Evolutionary conservation across 805 yeast species (phyloP).

Genomic region (Kregervanrija delftensis): DNA sequence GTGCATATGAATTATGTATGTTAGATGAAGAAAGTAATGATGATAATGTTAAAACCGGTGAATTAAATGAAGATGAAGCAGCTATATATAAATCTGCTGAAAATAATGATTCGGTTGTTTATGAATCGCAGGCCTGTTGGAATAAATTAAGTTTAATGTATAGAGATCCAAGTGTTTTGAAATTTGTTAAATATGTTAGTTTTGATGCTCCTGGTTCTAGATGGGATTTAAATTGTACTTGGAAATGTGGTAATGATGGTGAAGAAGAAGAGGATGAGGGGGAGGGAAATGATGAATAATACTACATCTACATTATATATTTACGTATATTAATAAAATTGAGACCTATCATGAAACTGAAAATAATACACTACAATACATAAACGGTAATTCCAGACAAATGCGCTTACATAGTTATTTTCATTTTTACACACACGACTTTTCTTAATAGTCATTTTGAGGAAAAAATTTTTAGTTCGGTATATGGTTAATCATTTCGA

Average conservation of each 20-base stretch:
- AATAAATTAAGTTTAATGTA: constrained; percentile 70
- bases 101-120: constrained; percentile 69
- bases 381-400: too few relatives aligned
- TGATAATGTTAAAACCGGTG: constrained; percentile 22
- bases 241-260: constrained; percentile 48
- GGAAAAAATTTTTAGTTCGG: too few relatives aligned
- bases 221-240: constrained; percentile 82
- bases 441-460: too few relatives aligned
- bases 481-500: too few relatives aligned
- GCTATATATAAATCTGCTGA: constrained; percentile 68
- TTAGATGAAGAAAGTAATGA: constrained; percentile 41
- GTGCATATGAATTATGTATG: constrained; percentile 94
- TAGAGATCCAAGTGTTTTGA: constrained; percentile 80
- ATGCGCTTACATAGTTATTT: too few relatives aligned
- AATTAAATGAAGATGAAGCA: constrained; percentile 58
- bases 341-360: too few relatives aligned
- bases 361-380: too few relatives aligned
- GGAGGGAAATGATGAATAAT: too few relatives aligned
- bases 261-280: too few relatives aligned
- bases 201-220: constrained; percentile 82
- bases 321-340: too few relatives aligned
- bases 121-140: constrained; percentile 78
- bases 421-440: too few relatives aligned
- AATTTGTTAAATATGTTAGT: constrained; percentile 89
- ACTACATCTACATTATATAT: too few relatives aligned